A percentile compares a stretch with the other conserved stretches of the same genome.
Evolutionary conservation across 1,284 basidiomycete genomes (phyloP).

Genomic region (Moesziomyces parantarcticus): DNA sequence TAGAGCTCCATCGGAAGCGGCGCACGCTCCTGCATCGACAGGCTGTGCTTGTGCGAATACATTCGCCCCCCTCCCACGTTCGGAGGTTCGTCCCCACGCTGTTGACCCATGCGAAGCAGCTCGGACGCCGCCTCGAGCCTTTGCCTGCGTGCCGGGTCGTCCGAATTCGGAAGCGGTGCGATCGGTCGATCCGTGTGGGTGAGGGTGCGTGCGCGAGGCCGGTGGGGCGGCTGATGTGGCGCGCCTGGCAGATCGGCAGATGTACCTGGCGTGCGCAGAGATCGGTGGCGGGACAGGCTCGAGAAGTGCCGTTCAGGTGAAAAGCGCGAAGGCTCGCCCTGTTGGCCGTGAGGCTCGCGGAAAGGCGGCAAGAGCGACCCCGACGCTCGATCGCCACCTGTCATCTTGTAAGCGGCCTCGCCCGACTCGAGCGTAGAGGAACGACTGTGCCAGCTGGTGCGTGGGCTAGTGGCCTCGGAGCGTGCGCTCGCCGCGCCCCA

Average conservation of each 20-base stretch:
- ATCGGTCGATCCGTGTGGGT: conserved; percentile 49
- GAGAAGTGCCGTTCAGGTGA: conserved; percentile 32
- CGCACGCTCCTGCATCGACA: conserved; percentile 45
- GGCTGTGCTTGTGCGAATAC: conserved; percentile 43
- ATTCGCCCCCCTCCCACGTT: conserved; percentile 6
- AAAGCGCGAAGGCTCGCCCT: conserved; percentile 21
- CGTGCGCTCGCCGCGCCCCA: conserved; percentile 41
- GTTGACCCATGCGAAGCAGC: conserved; percentile 44
- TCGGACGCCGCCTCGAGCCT: conserved; percentile 44
- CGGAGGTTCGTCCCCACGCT: conserved; percentile 14
- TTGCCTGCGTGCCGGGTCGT: conserved; percentile 41
- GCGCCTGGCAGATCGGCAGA: conserved; percentile 32
- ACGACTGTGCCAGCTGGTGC: conserved; percentile 56
- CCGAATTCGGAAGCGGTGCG: conserved; percentile 47
- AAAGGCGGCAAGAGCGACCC: conserved; percentile 39
- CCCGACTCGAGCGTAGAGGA: conserved; percentile 53
- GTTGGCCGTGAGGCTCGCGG: conserved; percentile 17
- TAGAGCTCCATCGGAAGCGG: conserved; percentile 38
- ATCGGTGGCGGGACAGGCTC: conserved; percentile 36
- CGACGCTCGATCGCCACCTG: conserved; percentile 16
- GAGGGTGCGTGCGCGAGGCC: conserved; percentile 51
- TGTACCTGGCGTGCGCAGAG: conserved; percentile 30
- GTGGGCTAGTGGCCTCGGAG: conserved; percentile 40
- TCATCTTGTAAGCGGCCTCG: conserved; percentile 48
- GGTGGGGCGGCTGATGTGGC: conserved; percentile 9